phyloP scores from a whole-genome alignment of 257 asterid genomes.

The Solanum ahanhuiri region DNA sequence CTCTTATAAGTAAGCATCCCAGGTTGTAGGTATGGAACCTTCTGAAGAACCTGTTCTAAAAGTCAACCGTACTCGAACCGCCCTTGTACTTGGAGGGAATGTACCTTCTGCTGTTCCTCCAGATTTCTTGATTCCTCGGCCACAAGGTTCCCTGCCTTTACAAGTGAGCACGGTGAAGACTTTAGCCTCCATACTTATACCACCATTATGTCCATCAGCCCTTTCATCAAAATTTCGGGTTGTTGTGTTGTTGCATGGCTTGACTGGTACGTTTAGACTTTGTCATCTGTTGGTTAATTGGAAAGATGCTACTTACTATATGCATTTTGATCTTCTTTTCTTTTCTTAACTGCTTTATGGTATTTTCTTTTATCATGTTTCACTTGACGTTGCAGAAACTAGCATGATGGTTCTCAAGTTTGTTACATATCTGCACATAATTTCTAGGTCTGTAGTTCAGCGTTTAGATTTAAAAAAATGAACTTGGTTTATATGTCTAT shows the following conservation, averaged over 20 bases:
- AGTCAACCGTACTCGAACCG: constrained; percentile 67
- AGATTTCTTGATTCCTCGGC: constrained; percentile 40
- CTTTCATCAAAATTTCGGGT: constrained; percentile 83
- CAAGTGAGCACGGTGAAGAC: constrained; percentile 51
- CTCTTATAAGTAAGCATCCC: constrained; percentile 1
- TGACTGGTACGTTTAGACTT: constrained; percentile 46
- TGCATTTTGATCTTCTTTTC: neutral
- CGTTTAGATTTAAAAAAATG: neutral
- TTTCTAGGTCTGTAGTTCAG: neutral
- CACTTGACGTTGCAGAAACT: neutral
- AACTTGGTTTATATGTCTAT: neutral
- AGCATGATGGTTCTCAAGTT: neutral
- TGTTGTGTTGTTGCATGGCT: constrained; percentile 69
- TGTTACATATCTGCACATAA: neutral
- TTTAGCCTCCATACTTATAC: constrained; percentile 72
- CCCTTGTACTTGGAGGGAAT: constrained; percentile 90
- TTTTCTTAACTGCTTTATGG: neutral
- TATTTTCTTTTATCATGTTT: neutral
- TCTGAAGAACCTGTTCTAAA: constrained; percentile 60
- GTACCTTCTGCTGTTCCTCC: constrained; percentile 81
- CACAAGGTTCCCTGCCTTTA: constrained; percentile 35
- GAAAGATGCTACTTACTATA: neutral
- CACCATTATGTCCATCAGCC: constrained; percentile 75
- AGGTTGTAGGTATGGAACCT: constrained; percentile 90
- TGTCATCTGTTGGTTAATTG: neutral